Base-by-base conservation (phyloP, 768 basidiomycete genomes). In the Lactarius deliciosus region DNA sequence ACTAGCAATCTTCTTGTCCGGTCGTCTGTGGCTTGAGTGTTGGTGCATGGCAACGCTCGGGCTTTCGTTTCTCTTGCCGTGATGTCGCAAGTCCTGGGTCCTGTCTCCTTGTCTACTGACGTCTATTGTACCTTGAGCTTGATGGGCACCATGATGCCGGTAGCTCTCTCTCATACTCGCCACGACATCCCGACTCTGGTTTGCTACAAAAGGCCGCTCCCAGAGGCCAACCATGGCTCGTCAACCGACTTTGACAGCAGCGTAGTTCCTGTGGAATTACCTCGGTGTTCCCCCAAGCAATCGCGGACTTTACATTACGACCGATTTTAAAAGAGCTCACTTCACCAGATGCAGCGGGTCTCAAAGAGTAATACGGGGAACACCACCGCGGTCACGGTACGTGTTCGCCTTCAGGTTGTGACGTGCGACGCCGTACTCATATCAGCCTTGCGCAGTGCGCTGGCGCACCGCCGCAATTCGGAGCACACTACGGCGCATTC, bases 141-240 rank as follows among this genome's bases (percentile, higher is more conserved):
- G 20, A 47, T 10, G 54, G 54, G 38, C 32, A 63, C 34, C 22
- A 53, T 25, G 5, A 28, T 11, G 15, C 34, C 16, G 2, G 30
- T 13, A 28, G 22, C 13, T 50, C 60, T 64, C 40, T 60, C 50
- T 30, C 40, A n/a, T 20, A 32, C 30, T 54, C 38, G 16, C 50
- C 61, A 5, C 57, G 40, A 63, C 61, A 20, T 38, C 41, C 15
- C 50, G 34, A 28, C 15, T n/a, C 62, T 38, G 15, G 38, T 55
- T 59, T 60, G 53, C 34, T 68, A 60, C 58, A 66, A 63, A 66
- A 66, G 57, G 18, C 22, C 36, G 25, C 43, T 2, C 28, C 28
- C 8, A 13, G 43, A 61, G 43, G 34, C 18, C 0, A 43, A 3
- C 13, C 36, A 66, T 65, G 28, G 40, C 30, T 63, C 32, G 30